Conservation (phyloP, 331 rosid species). For the Phaseolus coccineus region DNA sequence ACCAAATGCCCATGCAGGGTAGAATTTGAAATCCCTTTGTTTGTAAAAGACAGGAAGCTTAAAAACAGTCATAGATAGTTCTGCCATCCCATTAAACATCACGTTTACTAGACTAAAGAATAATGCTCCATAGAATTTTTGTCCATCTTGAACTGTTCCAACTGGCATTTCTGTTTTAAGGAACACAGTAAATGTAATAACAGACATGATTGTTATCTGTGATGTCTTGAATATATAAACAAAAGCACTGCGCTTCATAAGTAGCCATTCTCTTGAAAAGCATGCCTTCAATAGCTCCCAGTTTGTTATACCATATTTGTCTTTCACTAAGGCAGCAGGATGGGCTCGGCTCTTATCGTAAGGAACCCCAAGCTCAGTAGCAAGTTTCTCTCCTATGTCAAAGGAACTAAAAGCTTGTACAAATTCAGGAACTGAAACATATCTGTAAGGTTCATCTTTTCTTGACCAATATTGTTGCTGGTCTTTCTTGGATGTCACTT, state of each 20-base stretch:
- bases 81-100: conserved; percentile 56
- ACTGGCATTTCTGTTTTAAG: conserved; percentile 54
- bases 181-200: conserved; percentile 57
- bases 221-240: conserved; percentile 53
- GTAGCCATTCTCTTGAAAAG: conserved; percentile 58
- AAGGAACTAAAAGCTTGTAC: conserved; percentile 39
- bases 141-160: conserved; percentile 56
- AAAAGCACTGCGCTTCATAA: conserved; percentile 56
- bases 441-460: conserved; percentile 48
- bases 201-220: conserved; percentile 50
- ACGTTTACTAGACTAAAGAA: conserved; percentile 53
- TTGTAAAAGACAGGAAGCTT: conserved; percentile 67
- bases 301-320: conserved; percentile 52
- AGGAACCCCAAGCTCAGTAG: conserved; percentile 43
- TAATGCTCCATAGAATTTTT: conserved; percentile 56
- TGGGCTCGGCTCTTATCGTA: conserved; percentile 45
- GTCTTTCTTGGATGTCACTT: conserved; percentile 64
- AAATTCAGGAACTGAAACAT: conserved; percentile 50
- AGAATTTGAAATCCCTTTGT: conserved; percentile 68
- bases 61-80: conserved; percentile 51
- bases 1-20: conserved; percentile 67
- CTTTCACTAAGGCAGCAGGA: conserved; percentile 50
- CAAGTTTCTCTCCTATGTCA: conserved; percentile 48
- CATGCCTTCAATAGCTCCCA: conserved; percentile 60
- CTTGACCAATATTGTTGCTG: conserved; percentile 53